phyloP scores from a whole-genome alignment of 805 yeast genomes.

The Ogataea pignaliae region DNA sequence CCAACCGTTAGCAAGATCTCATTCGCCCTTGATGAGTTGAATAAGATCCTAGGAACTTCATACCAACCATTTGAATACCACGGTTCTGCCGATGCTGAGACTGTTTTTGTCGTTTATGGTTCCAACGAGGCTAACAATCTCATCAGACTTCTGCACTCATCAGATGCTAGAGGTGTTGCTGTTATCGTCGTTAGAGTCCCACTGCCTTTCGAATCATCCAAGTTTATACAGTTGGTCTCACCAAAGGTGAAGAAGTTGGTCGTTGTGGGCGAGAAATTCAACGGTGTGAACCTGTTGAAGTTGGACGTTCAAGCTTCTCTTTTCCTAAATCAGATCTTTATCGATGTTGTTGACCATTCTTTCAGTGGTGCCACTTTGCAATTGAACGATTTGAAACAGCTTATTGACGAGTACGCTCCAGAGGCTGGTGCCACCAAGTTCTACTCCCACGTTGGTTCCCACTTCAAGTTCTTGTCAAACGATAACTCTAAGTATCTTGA shows the following conservation, averaged over 20 bases:
- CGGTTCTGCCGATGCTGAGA: slow-evolving; percentile 59
- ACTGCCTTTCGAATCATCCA: slow-evolving; percentile 65
- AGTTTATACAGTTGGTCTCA: slow-evolving; percentile 60
- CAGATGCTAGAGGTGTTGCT: slow-evolving; percentile 44
- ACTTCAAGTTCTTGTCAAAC: slow-evolving; percentile 59
- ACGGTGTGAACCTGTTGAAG: slow-evolving; percentile 43
- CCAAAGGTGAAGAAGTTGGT: slow-evolving; percentile 52
- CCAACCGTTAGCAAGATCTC: slow-evolving; percentile 34
- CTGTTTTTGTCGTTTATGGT: slow-evolving; percentile 82
- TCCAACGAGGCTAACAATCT: slow-evolving; percentile 59
- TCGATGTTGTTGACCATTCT: slow-evolving; percentile 48
- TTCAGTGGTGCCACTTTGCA: slow-evolving; percentile 29
- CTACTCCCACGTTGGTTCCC: slow-evolving; percentile 39
- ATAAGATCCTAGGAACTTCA: slow-evolving; percentile 47
- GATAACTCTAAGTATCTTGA: slow-evolving; percentile 55
- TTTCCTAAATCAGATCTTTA: slow-evolving; percentile 44
- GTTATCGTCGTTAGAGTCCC: slow-evolving; percentile 72
- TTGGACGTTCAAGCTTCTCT: slow-evolving; percentile 72
- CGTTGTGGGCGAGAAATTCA: slow-evolving; percentile 55
- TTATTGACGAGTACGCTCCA: slow-evolving; percentile 14
- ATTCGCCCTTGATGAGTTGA: slow-evolving; percentile 46
- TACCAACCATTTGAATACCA: slow-evolving; percentile 64
- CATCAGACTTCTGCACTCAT: slow-evolving; percentile 36
- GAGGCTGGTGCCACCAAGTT: slow-evolving; percentile 23
- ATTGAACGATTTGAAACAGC: slow-evolving; percentile 29